Percentiles rank a stretch among this genome's conserved stretches.
Conservation (phyloP, 169 alveolate species). For the Cryptosporidium baileyi region DNA sequence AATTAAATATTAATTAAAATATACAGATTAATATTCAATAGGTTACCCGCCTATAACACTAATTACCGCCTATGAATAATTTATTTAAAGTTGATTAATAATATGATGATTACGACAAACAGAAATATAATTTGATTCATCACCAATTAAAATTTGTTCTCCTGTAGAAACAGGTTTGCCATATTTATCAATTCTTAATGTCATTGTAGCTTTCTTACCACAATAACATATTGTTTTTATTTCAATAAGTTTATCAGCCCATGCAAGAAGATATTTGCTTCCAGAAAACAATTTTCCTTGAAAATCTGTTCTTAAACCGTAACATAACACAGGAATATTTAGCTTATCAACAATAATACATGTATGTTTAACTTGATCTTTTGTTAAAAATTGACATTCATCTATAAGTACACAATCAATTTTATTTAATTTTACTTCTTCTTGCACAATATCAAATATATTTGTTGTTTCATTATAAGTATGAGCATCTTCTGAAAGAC, state of each 20-base stretch:
- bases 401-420: conserved; percentile 26
- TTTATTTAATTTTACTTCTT: not conserved
- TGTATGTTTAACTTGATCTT: conserved; percentile 17
- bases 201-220: conserved; percentile 58
- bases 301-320: conserved; percentile 57
- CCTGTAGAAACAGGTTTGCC: conserved; percentile 4
- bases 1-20: not conserved
- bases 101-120: conserved; percentile 53
- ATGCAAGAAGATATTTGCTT: conserved; percentile 56
- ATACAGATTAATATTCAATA: not conserved
- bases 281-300: conserved; percentile 38
- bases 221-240: conserved; percentile 60
- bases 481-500: conserved; percentile 31
- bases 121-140: conserved; percentile 2
- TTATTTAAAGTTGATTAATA: too few relatives aligned
- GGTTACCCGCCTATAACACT: not conserved
- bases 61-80: too few relatives aligned
- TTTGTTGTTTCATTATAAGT: not conserved
- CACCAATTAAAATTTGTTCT: conserved; percentile 59
- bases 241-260: conserved; percentile 59
- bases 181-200: not conserved
- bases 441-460: not conserved
- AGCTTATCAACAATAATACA: conserved; percentile 39
- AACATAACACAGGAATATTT: conserved; percentile 42
- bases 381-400: conserved; percentile 38